phyloP scores from a whole-genome alignment of 805 yeast genomes.

The Candida krabiensis region DNA sequence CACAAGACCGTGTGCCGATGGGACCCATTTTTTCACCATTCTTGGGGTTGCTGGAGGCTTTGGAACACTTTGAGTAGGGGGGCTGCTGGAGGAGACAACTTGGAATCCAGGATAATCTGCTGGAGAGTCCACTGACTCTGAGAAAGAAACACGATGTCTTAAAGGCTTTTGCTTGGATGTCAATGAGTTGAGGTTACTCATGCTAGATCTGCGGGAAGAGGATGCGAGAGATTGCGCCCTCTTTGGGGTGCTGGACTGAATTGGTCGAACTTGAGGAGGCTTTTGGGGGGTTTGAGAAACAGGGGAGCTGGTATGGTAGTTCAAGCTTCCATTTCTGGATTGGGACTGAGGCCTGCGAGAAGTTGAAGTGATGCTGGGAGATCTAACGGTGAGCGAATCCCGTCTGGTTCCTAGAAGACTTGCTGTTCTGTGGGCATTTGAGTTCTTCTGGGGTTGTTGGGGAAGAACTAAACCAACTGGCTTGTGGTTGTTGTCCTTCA shows the following conservation, averaged over 20 bases:
- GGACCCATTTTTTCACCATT: conserved; percentile 68
- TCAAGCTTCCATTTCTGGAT: conserved; percentile 21
- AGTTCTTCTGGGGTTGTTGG: conserved; percentile 22
- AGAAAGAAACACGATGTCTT: conserved; percentile 22
- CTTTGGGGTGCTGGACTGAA: conserved; percentile 6
- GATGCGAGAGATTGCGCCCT: conserved; percentile 23
- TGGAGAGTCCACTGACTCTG: conserved; percentile 8
- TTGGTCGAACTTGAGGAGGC: conserved; percentile 1
- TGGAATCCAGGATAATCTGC: conserved; percentile 12
- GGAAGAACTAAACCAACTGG: conserved; percentile 33
- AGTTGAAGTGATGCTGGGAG: conserved; percentile 17
- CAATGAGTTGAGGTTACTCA: neutral
- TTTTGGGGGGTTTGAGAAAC: conserved; percentile 11
- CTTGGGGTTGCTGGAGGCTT: conserved; percentile 28
- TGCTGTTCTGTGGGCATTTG: conserved; percentile 17
- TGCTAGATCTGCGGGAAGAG: conserved; percentile 5
- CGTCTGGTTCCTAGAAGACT: conserved; percentile 23
- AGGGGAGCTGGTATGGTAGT: conserved; percentile 17
- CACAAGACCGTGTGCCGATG: conserved; percentile 70
- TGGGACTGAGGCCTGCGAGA: conserved; percentile 9
- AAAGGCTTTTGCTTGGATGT: conserved; percentile 6
- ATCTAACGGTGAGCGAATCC: conserved; percentile 20
- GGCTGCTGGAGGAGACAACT: conserved; percentile 4
- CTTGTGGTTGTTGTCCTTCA: conserved; percentile 36
- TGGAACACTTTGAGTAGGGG: conserved; percentile 5